phyloP scores from a whole-genome alignment of 257 asterid species.

The Solanum neorickii region DNA sequence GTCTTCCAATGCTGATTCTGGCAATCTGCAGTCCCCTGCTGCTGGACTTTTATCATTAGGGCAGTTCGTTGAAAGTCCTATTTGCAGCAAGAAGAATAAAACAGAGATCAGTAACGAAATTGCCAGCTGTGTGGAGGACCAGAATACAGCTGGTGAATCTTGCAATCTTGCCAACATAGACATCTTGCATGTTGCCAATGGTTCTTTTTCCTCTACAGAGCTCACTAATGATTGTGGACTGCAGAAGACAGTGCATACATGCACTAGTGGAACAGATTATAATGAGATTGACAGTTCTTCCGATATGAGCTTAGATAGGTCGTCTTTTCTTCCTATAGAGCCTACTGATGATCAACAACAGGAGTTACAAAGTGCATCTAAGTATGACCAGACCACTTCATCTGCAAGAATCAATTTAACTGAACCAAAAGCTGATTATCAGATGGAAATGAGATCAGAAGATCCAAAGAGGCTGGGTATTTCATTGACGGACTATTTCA shows the following conservation, averaged over 20 bases:
- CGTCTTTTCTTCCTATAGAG: constrained; percentile 6
- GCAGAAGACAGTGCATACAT: constrained; percentile 7
- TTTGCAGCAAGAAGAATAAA: not conserved
- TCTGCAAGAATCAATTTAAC: constrained; percentile 7
- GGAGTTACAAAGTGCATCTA: constrained; percentile 6
- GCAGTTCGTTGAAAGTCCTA: constrained; percentile 1
- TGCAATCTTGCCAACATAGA: constrained; percentile 8
- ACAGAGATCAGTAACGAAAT: constrained; percentile 2
- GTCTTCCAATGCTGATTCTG: constrained; percentile 10
- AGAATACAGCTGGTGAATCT: constrained; percentile 4
- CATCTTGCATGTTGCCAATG: constrained; percentile 5
- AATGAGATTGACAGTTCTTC: constrained; percentile 7
- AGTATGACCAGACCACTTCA: constrained; percentile 1
- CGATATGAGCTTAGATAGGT: constrained; percentile 10
- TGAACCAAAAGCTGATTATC: constrained; percentile 8
- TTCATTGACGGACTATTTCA: constrained; percentile 54
- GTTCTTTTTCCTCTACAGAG: constrained; percentile 15
- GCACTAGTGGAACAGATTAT: not conserved
- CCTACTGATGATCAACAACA: constrained; percentile 5
- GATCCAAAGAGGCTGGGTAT: constrained; percentile 28
- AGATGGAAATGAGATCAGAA: constrained; percentile 6
- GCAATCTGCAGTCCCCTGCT: not conserved
- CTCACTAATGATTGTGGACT: constrained; percentile 8
- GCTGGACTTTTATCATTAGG: not conserved
- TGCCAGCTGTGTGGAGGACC: constrained; percentile 3